Conservation (phyloP, 1,284 basidiomycete genomes). For the Moniliella sp. region DNA sequence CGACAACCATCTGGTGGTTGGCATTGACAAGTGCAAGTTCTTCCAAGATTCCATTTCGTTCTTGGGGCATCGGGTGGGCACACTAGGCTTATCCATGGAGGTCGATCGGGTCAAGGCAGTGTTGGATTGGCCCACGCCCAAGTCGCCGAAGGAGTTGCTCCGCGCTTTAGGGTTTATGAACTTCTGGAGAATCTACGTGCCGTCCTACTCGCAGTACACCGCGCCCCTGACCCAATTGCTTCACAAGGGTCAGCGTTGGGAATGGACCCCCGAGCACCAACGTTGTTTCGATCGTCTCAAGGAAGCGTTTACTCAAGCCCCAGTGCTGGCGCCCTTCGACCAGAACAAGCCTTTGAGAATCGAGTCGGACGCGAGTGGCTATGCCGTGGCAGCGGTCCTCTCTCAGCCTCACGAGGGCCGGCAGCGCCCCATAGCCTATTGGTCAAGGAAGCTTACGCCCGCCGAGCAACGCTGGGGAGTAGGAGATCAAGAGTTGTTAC, state of each 20-base stretch:
- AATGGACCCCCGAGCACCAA: constrained; percentile 11
- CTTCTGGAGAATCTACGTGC: constrained; percentile 1
- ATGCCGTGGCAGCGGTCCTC: constrained; percentile 21
- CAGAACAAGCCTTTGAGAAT: constrained; percentile 26
- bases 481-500: constrained; percentile 5
- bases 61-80: constrained; percentile 36
- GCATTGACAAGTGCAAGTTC: constrained; percentile 3
- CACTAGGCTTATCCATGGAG: constrained; percentile 35
- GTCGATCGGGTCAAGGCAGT: constrained; percentile 35
- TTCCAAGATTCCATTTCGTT: constrained; percentile 29
- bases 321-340: constrained; percentile 34
- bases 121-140: constrained; percentile 35
- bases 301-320: constrained; percentile 22
- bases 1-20: constrained; percentile 2
- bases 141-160: constrained; percentile 7
- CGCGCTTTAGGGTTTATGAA: constrained; percentile 1
- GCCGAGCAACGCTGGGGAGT: constrained; percentile 5
- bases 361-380: constrained; percentile 22
- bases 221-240: background rate
- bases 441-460: constrained; percentile 6
- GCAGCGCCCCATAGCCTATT: constrained; percentile 1
- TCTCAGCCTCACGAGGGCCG: constrained; percentile 6
- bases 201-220: background rate
- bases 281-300: constrained; percentile 36
- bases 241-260: background rate